A percentile compares a stretch with the other conserved stretches of the same genome.
These are phyloP conservation scores for Podosphaera fusca DNA, from an alignment of 2,329 filamentous ascomycete species.

Conservation along the genomic window DNA sequence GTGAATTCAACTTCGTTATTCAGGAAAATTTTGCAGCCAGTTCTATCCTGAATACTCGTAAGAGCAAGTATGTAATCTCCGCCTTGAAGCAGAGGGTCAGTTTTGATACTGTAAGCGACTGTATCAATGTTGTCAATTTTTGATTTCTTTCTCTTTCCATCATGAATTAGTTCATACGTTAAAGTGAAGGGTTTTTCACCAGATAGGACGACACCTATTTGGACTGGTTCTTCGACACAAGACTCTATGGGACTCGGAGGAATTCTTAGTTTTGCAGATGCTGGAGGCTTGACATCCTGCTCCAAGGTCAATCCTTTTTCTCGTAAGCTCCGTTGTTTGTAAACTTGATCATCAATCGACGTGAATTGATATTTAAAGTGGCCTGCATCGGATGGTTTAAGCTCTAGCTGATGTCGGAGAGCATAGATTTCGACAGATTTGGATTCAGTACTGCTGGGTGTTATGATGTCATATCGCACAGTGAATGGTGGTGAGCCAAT, in stretches of 20 bases:
- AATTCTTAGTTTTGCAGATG: slow-evolving; percentile 48
- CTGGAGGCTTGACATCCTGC: slow-evolving; percentile 83
- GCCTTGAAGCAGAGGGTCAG: slow-evolving; percentile 49
- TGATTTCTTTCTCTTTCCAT: slow-evolving; percentile 57
- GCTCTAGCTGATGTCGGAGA: slow-evolving; percentile 60
- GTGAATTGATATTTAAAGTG: slow-evolving; percentile 72
- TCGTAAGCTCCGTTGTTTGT: slow-evolving; percentile 39
- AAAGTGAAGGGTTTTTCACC: slow-evolving; percentile 75
- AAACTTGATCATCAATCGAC: slow-evolving; percentile 62
- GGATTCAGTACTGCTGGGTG: slow-evolving; percentile 25
- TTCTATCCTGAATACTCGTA: slow-evolving; percentile 65
- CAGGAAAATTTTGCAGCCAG: slow-evolving; percentile 66
- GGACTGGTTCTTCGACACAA: slow-evolving; percentile 64
- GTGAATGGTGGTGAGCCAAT: slow-evolving; percentile 80
- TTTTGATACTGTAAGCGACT: slow-evolving; percentile 47
- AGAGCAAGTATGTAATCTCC: slow-evolving; percentile 79
- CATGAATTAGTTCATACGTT: slow-evolving; percentile 82
- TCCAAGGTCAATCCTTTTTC: slow-evolving; percentile 43
- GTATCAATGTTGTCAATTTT: slow-evolving; percentile 38
- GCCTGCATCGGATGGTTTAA: slow-evolving; percentile 61
- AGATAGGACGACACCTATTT: slow-evolving; percentile 48
- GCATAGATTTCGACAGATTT: slow-evolving; percentile 33
- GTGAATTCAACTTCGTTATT: slow-evolving; percentile 69
- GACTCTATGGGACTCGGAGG: slow-evolving; percentile 33
- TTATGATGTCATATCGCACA: slow-evolving; percentile 54